Base-by-base conservation (phyloP, 164 flowering plant genomes). In the Aristolochia californica region DNA sequence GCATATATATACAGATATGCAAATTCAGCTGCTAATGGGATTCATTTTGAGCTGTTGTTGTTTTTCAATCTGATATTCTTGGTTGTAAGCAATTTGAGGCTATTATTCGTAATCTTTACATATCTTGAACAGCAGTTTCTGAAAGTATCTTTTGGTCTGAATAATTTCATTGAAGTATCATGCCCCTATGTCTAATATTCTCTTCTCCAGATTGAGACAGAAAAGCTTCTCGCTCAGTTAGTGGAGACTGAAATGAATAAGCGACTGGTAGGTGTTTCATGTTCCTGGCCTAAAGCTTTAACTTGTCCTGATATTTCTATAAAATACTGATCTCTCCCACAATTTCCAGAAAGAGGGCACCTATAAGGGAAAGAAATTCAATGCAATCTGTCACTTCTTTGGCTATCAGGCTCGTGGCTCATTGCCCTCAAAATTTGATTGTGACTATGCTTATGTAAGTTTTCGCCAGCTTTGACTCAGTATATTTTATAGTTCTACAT, bases 401-500 rank as follows among this genome's bases (percentile, higher is more conserved):
- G 99, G 97, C 56, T 94, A 94, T 66, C 99, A 94, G 70, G 99
- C 99, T 69, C 85, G 99, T 4, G 99, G 97, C 51, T 85, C 97
- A 58, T 66, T 94, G 54, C 99, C 97, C 43, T 90, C 99, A 62
- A 94, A 94, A 55, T 90, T 94, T 66, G 99, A 94, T 57, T 90
- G 97, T 63, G 99, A 94, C 76, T 94, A 87, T 77, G 96, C 97
- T 59, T 94, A 79, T 74, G 99, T 90, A 82, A 54, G 90, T 68
- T 59, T 34, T 63, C 7, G 24, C 38, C 23, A 21, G 15, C 38
- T 2, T 38, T 45, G 23, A 23, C 43, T 62, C 58, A 34, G 34
- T 34, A 13, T 22, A 23, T 12, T 58, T 40, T 53, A 15, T 23
- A 25, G 27, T 52, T 55, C 24, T 21, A 17, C 38, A 17, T 20